phyloP scores from a whole-genome alignment of 2,329 filamentous ascomycete genomes.

The Phaeomoniella chlamydospora region DNA sequence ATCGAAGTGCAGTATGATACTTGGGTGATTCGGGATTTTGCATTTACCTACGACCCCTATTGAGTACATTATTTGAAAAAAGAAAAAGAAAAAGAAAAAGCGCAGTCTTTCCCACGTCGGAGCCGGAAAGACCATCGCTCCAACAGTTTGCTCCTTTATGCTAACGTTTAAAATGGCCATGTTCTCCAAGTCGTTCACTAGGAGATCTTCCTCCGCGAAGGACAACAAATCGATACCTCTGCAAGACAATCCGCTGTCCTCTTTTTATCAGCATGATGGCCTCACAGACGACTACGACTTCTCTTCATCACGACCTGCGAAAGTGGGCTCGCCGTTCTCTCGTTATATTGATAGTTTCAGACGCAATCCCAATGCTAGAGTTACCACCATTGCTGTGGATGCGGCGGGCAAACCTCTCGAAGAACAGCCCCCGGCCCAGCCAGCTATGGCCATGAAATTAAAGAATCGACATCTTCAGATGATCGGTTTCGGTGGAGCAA shows the following conservation, averaged over 20 bases:
- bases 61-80: too few species aligned
- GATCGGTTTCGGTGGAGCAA: slow-evolving; percentile 61
- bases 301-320: not conserved
- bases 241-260: not conserved
- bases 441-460: slow-evolving; percentile 37
- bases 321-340: not conserved
- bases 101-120: too few species aligned
- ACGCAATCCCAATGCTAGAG: slow-evolving; percentile 26
- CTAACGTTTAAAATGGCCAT: too few species aligned
- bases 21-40: too few species aligned
- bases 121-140: too few species aligned
- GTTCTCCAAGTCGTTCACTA: too few species aligned
- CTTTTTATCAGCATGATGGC: not conserved
- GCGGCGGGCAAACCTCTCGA: slow-evolving; percentile 44
- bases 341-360: slow-evolving; percentile 28
- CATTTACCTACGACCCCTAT: too few species aligned
- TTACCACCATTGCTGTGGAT: slow-evolving; percentile 22
- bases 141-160: too few species aligned
- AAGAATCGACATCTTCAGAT: slow-evolving; percentile 85
- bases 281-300: not conserved
- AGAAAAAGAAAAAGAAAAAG: too few species aligned
- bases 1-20: too few species aligned
- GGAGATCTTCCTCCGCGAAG: too few species aligned
- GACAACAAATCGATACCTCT: not conserved
- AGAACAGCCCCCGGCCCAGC: slow-evolving; percentile 52